Conservation (phyloP, 106 monocot species). For the Allium sativum region DNA sequence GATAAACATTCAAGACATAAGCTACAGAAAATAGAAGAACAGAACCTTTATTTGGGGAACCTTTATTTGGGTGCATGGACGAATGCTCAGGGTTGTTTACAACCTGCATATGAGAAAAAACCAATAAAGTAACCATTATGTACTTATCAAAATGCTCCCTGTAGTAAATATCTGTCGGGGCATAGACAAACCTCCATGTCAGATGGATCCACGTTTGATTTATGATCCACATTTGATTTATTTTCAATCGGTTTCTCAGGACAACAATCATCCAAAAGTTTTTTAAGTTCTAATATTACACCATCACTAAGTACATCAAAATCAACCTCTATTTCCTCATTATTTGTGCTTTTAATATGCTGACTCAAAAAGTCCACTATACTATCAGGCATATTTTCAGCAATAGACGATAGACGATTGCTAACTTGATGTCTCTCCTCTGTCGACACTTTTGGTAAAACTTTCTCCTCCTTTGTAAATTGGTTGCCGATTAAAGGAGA, state of each 20-base stretch:
- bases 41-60: constrained; percentile 17
- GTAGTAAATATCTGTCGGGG: background rate
- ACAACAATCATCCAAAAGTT: constrained; percentile 51
- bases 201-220: constrained; percentile 34
- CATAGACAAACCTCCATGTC: constrained; percentile 45
- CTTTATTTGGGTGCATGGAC: constrained; percentile 51
- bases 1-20: background rate
- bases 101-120: constrained; percentile 29
- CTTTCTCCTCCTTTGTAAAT: constrained; percentile 21
- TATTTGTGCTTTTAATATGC: constrained; percentile 23
- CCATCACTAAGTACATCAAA: constrained; percentile 57
- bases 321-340: constrained; percentile 75
- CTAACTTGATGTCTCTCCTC: constrained; percentile 51
- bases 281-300: constrained; percentile 48
- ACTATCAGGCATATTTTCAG: constrained; percentile 49
- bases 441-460: constrained; percentile 36
- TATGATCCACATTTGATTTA: constrained; percentile 10
- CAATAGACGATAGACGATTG: constrained; percentile 31
- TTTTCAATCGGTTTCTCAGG: constrained; percentile 16
- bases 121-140: background rate
- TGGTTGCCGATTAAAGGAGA: constrained; percentile 3
- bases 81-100: constrained; percentile 56
- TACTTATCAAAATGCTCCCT: background rate
- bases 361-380: constrained; percentile 58
- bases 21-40: background rate